Conservation (phyloP, 2,329 filamentous ascomycete species). For the Paecilomyces sp. region DNA sequence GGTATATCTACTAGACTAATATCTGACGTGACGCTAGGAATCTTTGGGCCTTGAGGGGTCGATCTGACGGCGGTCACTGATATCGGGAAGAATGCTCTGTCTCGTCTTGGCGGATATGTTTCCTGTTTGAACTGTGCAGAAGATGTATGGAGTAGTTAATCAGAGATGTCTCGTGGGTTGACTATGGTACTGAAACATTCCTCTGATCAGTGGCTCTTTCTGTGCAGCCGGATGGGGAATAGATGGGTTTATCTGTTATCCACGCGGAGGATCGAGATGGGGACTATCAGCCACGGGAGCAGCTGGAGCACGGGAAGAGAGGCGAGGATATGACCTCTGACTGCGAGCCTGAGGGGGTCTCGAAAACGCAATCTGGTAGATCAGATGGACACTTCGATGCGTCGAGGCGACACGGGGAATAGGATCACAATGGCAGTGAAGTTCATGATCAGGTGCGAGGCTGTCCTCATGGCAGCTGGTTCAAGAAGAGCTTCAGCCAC, state of each 20-base stretch:
- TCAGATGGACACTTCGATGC: neutral
- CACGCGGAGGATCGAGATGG: neutral
- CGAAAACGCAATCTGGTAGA: neutral
- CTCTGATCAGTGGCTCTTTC: neutral
- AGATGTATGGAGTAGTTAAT: neutral
- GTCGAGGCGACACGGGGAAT: neutral
- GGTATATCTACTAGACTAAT: constrained; percentile 1
- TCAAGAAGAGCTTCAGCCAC: neutral
- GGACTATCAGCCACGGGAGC: neutral
- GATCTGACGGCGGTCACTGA: constrained; percentile 11
- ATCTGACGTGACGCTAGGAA: constrained; percentile 16
- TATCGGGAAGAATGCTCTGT: constrained; percentile 4
- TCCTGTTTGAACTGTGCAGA: neutral
- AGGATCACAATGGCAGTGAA: neutral
- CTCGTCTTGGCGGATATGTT: neutral
- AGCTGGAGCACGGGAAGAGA: neutral
- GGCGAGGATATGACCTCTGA: neutral
- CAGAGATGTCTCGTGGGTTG: neutral
- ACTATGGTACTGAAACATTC: neutral
- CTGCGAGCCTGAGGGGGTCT: neutral
- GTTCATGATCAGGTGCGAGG: neutral
- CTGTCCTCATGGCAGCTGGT: neutral
- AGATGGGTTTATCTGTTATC: neutral
- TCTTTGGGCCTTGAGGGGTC: constrained; percentile 30
- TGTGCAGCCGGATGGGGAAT: neutral